Conservation (phyloP, 495 filamentous ascomycete genomes). For the Penicillium paxilli region DNA sequence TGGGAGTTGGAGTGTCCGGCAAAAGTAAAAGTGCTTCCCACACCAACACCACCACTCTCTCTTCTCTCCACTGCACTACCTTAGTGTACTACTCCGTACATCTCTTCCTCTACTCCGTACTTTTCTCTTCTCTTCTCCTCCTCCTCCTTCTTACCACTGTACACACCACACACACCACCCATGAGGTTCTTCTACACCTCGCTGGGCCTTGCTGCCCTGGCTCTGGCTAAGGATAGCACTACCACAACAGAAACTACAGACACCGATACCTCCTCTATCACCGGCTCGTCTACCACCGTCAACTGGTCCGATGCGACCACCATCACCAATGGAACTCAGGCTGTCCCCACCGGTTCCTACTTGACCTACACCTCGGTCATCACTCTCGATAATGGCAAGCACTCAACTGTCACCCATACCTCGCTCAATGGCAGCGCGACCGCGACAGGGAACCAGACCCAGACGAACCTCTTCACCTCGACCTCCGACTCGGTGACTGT, state of each 20-base stretch:
- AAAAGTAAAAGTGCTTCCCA: too few species aligned
- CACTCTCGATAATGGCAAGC: conserved; percentile 28
- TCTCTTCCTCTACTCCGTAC: background rate
- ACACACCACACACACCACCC: background rate
- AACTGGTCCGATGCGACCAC: conserved; percentile 14
- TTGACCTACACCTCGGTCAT: conserved; percentile 40
- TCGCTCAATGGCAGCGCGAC: conserved; percentile 21
- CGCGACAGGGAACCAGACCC: conserved; percentile 31
- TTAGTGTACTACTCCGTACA: too few species aligned
- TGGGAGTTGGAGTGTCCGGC: too few species aligned
- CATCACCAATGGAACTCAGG: conserved; percentile 10
- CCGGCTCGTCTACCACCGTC: conserved; percentile 9
- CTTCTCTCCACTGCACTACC: background rate
- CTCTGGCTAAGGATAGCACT: conserved; percentile 15
- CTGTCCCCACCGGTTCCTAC: conserved; percentile 39
- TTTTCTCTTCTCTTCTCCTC: background rate
- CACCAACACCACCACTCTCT: too few species aligned
- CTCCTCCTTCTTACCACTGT: conserved; percentile 14
- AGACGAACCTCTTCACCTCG: conserved; percentile 25
- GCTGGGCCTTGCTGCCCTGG: conserved; percentile 10
- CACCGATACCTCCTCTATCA: conserved; percentile 5
- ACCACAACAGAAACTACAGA: conserved; percentile 2
- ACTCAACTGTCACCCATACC: conserved; percentile 15
- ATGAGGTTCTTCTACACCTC: conserved; percentile 17
- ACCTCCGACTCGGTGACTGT: conserved; percentile 40